Percentiles rank a stretch among this genome's conserved stretches.
Conservation (phyloP, 2,329 filamentous ascomycete species). For the Exophiala viscosa region DNA sequence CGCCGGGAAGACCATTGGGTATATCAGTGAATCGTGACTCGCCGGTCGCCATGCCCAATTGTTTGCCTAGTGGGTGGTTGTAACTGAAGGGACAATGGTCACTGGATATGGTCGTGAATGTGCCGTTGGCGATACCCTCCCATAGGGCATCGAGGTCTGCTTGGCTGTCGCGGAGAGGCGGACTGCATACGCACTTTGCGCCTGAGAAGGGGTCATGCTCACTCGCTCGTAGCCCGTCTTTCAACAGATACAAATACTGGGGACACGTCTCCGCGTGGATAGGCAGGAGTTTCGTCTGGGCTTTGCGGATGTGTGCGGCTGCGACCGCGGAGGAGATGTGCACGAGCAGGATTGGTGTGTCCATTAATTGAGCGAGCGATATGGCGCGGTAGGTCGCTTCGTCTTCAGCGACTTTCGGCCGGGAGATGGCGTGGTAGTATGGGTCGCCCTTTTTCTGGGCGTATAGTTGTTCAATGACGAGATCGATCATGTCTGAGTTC, state of each 20-base stretch:
- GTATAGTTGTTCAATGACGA: constrained; percentile 23
- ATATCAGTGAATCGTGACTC: constrained; percentile 36
- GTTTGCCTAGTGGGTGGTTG: constrained; percentile 37
- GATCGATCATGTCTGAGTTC: constrained; percentile 43
- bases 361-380: constrained; percentile 46
- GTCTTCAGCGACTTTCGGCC: constrained; percentile 40
- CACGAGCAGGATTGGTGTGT: constrained; percentile 52
- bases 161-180: constrained; percentile 46
- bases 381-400: constrained; percentile 50
- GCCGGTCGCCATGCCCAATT: constrained; percentile 24
- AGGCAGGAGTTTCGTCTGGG: constrained; percentile 49
- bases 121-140: constrained; percentile 49
- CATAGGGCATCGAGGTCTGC: constrained; percentile 50
- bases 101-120: constrained; percentile 52
- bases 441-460: constrained; percentile 26
- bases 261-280: constrained; percentile 57
- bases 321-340: constrained; percentile 37
- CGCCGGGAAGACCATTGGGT: constrained; percentile 41
- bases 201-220: constrained; percentile 35
- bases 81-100: constrained; percentile 43
- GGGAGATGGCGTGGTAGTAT: constrained; percentile 40
- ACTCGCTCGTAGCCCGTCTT: constrained; percentile 35
- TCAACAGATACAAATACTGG: constrained; percentile 54
- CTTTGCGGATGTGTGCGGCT: constrained; percentile 46
- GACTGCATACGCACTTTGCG: constrained; percentile 53